Percentiles rank a stretch among this genome's conserved stretches.
Evolutionary conservation across 495 filamentous ascomycete species (phyloP).

Genomic region (Daldinia caldariorum): DNA sequence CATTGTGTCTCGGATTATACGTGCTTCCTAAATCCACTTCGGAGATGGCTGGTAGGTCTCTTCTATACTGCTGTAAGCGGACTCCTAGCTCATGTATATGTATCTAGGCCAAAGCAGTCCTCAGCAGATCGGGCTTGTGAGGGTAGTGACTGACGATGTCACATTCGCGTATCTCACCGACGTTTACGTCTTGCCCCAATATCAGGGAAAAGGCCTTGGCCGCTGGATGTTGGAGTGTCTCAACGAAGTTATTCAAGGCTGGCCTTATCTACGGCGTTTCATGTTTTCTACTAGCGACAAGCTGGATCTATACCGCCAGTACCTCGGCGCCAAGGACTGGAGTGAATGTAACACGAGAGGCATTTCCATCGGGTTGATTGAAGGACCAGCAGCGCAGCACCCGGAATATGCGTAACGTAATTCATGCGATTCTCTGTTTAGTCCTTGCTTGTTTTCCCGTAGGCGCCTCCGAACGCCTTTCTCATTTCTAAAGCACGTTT

Average conservation of each 20-base stretch:
- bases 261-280: constrained; percentile 66
- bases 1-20: constrained; percentile 66
- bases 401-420: constrained; percentile 11
- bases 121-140: constrained; percentile 64
- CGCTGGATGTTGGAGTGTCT: constrained; percentile 69
- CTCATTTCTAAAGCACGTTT: constrained; percentile 88
- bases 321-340: constrained; percentile 58
- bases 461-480: constrained; percentile 77
- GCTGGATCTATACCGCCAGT: constrained; percentile 58
- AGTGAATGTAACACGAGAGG: constrained; percentile 45
- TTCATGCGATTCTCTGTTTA: constrained; percentile 13
- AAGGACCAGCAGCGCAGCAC: constrained; percentile 38
- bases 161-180: constrained; percentile 77
- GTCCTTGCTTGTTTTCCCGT: constrained; percentile 72
- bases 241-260: constrained; percentile 61
- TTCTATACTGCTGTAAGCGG: neutral
- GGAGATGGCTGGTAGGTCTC: constrained; percentile 44
- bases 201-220: constrained; percentile 69
- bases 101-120: constrained; percentile 31
- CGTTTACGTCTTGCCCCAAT: constrained; percentile 66
- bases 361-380: constrained; percentile 36
- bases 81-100: constrained; percentile 7
- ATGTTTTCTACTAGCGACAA: constrained; percentile 60
- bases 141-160: constrained; percentile 70
- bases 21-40: constrained; percentile 47